Evolutionary conservation across 768 basidiomycete genomes (phyloP).

Genomic region (Trametes elegans): DNA sequence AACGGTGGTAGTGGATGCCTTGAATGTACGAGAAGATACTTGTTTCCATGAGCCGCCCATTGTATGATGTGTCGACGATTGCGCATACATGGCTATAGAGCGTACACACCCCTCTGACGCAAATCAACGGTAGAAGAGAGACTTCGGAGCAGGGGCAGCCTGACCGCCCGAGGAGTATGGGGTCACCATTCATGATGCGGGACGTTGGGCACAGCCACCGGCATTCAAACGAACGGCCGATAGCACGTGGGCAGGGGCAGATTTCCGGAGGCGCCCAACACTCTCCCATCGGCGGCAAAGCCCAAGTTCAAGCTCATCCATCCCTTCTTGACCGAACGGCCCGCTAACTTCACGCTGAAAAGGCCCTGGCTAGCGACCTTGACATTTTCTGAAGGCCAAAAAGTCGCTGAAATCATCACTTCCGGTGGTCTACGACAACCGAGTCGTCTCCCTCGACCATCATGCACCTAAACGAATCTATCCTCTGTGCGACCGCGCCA

Average conservation of each 20-base stretch:
- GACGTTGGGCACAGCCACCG: slow-evolving; percentile 3
- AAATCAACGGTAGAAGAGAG: not conserved
- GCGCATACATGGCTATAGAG: too few species aligned
- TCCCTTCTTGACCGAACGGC: not conserved
- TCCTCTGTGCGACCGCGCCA: slow-evolving; percentile 63
- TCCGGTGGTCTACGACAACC: too few species aligned
- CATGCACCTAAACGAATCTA: slow-evolving; percentile 68
- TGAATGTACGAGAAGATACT: too few species aligned
- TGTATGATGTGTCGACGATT: too few species aligned
- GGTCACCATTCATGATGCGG: not conserved
- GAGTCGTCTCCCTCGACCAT: not conserved
- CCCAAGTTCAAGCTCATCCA: not conserved
- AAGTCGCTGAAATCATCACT: too few species aligned
- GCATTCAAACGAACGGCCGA: not conserved
- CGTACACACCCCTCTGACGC: too few species aligned
- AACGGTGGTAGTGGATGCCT: too few species aligned
- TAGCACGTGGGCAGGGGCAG: not conserved
- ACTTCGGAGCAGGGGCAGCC: too few species aligned
- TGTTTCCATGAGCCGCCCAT: too few species aligned
- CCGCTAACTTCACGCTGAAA: not conserved
- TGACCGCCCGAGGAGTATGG: not conserved
- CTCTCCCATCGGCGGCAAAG: not conserved
- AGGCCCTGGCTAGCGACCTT: not conserved
- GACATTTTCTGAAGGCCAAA: not conserved
- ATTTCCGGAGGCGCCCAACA: not conserved